phyloP scores from a whole-genome alignment of 2,329 filamentous ascomycete genomes.

The Monosporascus sp. region DNA sequence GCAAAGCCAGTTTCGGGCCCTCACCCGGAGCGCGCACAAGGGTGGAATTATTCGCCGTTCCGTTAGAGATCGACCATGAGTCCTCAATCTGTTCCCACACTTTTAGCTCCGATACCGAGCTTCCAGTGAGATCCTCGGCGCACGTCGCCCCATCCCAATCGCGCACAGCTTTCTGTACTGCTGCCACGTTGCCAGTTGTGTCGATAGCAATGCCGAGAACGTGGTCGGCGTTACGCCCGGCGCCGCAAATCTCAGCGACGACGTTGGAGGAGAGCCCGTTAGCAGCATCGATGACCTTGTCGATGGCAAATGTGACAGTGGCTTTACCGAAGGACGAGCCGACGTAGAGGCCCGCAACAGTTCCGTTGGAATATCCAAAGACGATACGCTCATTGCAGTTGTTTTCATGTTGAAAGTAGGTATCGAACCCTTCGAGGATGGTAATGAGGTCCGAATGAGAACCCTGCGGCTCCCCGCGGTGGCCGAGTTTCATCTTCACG shows the following conservation, averaged over 20 bases:
- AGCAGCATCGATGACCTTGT: background rate
- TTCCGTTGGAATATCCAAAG: background rate
- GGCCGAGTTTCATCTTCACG: background rate
- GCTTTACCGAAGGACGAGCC: background rate
- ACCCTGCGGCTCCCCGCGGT: background rate
- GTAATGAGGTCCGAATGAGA: background rate
- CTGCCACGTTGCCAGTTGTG: background rate
- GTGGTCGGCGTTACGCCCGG: background rate
- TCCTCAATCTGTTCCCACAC: no score
- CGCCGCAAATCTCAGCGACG: background rate
- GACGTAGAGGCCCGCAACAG: background rate
- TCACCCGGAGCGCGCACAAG: no score
- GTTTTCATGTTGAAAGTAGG: background rate
- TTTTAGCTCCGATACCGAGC: background rate
- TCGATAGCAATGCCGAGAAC: background rate
- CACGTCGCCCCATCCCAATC: background rate
- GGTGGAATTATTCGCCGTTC: no score
- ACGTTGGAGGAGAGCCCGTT: background rate
- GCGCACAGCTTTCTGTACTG: background rate
- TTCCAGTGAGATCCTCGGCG: background rate
- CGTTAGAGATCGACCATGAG: no score
- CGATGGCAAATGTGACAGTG: background rate
- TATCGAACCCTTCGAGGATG: background rate
- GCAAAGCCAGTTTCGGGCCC: background rate
- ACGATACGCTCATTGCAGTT: background rate